These are phyloP conservation scores for Alternaria consortialis DNA, from an alignment of 2,329 filamentous ascomycete genomes.

Conservation along the genomic window DNA sequence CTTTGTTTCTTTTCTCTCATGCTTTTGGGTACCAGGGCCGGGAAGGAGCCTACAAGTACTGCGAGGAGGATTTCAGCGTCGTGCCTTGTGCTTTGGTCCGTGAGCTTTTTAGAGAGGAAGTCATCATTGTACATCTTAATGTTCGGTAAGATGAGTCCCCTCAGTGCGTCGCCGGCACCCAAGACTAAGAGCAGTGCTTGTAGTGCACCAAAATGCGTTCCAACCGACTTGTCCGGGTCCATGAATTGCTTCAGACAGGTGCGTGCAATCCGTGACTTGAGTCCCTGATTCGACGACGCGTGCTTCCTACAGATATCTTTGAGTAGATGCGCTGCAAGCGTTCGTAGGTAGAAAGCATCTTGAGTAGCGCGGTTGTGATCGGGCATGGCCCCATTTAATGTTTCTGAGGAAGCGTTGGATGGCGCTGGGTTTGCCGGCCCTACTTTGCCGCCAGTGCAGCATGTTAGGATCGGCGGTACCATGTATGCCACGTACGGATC, in stretches of 20 bases:
- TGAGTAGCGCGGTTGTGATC: slow-evolving; percentile 36
- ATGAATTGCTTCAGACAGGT: slow-evolving; percentile 93
- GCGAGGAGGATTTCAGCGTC: slow-evolving; percentile 69
- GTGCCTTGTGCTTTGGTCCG: slow-evolving; percentile 62
- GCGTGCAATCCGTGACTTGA: slow-evolving; percentile 88
- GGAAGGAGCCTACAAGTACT: slow-evolving; percentile 65
- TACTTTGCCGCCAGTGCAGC: slow-evolving; percentile 83
- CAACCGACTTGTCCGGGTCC: slow-evolving; percentile 81
- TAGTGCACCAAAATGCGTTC: slow-evolving; percentile 89
- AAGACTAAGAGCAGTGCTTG: slow-evolving; percentile 81
- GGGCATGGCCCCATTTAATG: slow-evolving; percentile 42
- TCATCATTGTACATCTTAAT: slow-evolving; percentile 68
- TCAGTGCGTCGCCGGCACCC: slow-evolving; percentile 69
- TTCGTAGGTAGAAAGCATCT: slow-evolving; percentile 80
- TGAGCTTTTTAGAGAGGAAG: slow-evolving; percentile 63
- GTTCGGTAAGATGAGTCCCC: slow-evolving; percentile 71
- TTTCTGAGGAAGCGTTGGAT: slow-evolving; percentile 60
- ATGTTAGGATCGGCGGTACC: slow-evolving; percentile 88
- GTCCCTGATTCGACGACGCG: slow-evolving; percentile 78
- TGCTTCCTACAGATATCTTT: slow-evolving; percentile 83
- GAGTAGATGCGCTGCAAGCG: slow-evolving; percentile 83
- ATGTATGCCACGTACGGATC: slow-evolving; percentile 75
- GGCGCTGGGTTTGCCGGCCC: slow-evolving; percentile 65
- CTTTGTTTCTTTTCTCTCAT: slow-evolving; percentile 49
- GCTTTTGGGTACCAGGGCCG: slow-evolving; percentile 51